phyloP scores from a whole-genome alignment of 2,329 filamentous ascomycete genomes.

The Samsoniella hepiali region DNA sequence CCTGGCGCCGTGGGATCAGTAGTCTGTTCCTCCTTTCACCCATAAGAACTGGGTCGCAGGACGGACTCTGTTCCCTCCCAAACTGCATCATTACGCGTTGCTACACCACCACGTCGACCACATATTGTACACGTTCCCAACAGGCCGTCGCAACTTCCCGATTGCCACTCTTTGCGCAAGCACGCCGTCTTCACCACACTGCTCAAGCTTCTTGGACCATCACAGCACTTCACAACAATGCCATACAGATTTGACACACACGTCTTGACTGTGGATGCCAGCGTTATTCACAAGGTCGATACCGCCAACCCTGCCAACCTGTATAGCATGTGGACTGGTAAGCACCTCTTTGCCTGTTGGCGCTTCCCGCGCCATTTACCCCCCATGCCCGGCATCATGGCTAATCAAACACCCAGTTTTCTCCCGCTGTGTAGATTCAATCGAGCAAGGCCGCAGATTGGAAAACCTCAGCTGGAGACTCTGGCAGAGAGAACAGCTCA shows the following conservation, averaged over 20 bases:
- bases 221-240: conserved; percentile 59
- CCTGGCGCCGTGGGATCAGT: neutral
- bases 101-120: neutral
- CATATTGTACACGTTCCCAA: too few relatives aligned
- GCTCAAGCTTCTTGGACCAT: conserved; percentile 38
- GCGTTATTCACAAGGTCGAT: conserved; percentile 91
- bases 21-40: neutral
- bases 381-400: conserved; percentile 13
- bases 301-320: conserved; percentile 89
- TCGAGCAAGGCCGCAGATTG: conserved; percentile 86
- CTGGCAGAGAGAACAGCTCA: too few relatives aligned
- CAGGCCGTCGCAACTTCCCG: too few relatives aligned
- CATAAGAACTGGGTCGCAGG: neutral
- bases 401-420: conserved; percentile 64
- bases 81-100: neutral
- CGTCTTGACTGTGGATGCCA: conserved; percentile 86
- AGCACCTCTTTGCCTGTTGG: conserved; percentile 35
- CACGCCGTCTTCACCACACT: conserved; percentile 23
- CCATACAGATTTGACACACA: conserved; percentile 78
- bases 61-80: neutral
- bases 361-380: neutral
- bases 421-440: conserved; percentile 87
- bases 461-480: conserved; percentile 97
- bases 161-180: conserved; percentile 16
- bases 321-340: conserved; percentile 96